A percentile compares a stretch with the other conserved stretches of the same genome.
Evolutionary conservation across 2,329 filamentous ascomycete species (phyloP).

Genomic region (Neofusicoccum umdonicola): DNA sequence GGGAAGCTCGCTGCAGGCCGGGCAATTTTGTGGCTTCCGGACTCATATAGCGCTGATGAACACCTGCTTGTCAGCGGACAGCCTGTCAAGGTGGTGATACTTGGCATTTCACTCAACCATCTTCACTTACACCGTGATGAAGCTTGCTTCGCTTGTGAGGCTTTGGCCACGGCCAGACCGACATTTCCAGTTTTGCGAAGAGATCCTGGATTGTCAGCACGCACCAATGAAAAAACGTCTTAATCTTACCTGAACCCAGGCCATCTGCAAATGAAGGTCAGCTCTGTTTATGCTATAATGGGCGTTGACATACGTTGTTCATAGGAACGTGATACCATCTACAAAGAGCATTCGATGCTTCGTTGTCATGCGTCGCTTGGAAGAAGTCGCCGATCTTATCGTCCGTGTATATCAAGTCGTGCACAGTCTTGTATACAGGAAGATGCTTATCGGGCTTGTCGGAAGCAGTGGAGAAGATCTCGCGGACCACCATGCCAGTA

Average conservation of each 20-base stretch:
- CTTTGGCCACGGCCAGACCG: neutral
- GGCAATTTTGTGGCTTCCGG: neutral
- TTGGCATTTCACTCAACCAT: neutral
- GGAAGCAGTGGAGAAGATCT: neutral
- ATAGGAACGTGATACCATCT: slow-evolving; percentile 1
- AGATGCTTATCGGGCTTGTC: neutral
- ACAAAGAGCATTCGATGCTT: neutral
- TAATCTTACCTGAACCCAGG: neutral
- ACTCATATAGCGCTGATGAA: neutral
- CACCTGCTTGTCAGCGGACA: neutral
- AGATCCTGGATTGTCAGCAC: neutral
- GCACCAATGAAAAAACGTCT: too few species aligned
- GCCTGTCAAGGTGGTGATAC: neutral
- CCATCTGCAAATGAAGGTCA: neutral
- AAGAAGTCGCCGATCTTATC: neutral
- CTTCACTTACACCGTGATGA: neutral
- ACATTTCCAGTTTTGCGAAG: neutral
- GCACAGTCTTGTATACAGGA: neutral
- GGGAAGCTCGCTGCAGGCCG: neutral
- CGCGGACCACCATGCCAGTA: neutral
- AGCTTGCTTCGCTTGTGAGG: neutral
- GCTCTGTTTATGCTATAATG: neutral
- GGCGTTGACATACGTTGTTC: neutral
- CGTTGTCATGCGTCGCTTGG: neutral
- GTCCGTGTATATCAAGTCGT: neutral